A percentile compares a stretch with the other conserved stretches of the same genome.
phyloP scores from a whole-genome alignment of 805 yeast genomes.

The Yamadazyma takamatsuzukensis region DNA sequence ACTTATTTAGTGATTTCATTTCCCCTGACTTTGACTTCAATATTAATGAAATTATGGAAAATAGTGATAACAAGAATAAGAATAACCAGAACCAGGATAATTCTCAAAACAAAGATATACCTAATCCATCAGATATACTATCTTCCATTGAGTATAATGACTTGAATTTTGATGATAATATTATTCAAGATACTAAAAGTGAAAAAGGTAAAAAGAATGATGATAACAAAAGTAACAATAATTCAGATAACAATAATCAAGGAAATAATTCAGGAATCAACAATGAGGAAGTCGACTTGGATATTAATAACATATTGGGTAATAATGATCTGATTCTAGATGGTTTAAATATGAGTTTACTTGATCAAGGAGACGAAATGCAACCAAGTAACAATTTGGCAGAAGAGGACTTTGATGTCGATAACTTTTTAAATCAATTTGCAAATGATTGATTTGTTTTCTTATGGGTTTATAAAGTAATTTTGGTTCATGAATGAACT shows the following conservation, averaged over 20 bases:
- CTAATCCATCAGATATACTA: slow-evolving; percentile 12
- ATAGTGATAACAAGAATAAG: slow-evolving; percentile 4
- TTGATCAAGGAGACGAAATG: slow-evolving; percentile 18
- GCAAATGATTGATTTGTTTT: slow-evolving; percentile 28
- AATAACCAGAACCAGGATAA: slow-evolving; percentile 4
- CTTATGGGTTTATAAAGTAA: no score
- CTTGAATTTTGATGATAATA: slow-evolving; percentile 1
- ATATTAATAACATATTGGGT: slow-evolving; percentile 34
- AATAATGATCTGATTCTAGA: slow-evolving; percentile 40
- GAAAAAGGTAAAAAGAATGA: slow-evolving; percentile 1
- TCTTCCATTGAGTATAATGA: slow-evolving; percentile 12
- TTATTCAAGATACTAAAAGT: background rate
- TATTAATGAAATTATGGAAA: slow-evolving; percentile 11
- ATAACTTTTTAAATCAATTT: slow-evolving; percentile 41
- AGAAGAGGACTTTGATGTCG: slow-evolving; percentile 46
- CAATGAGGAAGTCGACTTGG: slow-evolving; percentile 18
- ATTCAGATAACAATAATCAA: background rate
- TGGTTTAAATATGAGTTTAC: slow-evolving; percentile 38
- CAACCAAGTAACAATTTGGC: slow-evolving; percentile 13
- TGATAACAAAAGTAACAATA: slow-evolving; percentile 1
- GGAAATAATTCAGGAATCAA: background rate
- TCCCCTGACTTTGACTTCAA: slow-evolving; percentile 15
- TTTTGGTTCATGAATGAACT: no score
- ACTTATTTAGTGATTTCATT: slow-evolving; percentile 14
- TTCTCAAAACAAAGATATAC: slow-evolving; percentile 7